Evolutionary conservation across 2,329 filamentous ascomycete genomes (phyloP).

Genomic region (Seiridium unicorne): DNA sequence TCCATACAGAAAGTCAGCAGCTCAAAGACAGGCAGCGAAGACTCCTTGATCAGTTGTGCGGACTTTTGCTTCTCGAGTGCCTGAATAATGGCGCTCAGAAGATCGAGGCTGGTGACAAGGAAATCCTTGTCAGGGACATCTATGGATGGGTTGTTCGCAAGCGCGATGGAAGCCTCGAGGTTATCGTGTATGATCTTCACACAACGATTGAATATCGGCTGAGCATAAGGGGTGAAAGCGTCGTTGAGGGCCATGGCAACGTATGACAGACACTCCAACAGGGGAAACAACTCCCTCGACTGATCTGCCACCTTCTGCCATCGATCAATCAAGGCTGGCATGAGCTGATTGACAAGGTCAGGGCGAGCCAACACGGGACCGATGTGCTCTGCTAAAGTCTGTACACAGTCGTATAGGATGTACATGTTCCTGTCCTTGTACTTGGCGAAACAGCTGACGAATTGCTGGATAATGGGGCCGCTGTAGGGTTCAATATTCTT

Average conservation of each 20-base stretch:
- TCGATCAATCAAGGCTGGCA: conserved; percentile 86
- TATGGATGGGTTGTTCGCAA: conserved; percentile 63
- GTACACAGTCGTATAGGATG: conserved; percentile 96
- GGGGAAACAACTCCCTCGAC: conserved; percentile 88
- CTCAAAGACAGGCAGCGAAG: conserved; percentile 85
- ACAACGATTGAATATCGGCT: conserved; percentile 83
- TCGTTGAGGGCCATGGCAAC: conserved; percentile 83
- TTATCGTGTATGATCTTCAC: conserved; percentile 90
- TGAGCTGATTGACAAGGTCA: conserved; percentile 78
- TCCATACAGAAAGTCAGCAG: conserved; percentile 90
- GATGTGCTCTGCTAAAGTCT: conserved; percentile 91
- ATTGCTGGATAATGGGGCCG: conserved; percentile 86
- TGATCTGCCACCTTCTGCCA: conserved; percentile 87
- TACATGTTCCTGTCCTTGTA: conserved; percentile 99
- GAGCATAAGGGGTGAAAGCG: conserved; percentile 80
- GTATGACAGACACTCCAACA: conserved; percentile 95
- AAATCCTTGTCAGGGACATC: conserved; percentile 96
- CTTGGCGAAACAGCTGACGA: conserved; percentile 84
- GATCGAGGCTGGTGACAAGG: conserved; percentile 88
- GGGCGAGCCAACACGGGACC: conserved; percentile 77
- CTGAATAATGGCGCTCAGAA: conserved; percentile 90
- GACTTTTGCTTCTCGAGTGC: conserved; percentile 75
- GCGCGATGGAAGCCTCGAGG: conserved; percentile 74
- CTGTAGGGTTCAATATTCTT: conserved; percentile 81
- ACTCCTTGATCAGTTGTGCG: conserved; percentile 70